These are phyloP conservation scores for Hygrocybe coccinea DNA, from an alignment of 768 basidiomycete genomes.

Conservation along the genomic window DNA sequence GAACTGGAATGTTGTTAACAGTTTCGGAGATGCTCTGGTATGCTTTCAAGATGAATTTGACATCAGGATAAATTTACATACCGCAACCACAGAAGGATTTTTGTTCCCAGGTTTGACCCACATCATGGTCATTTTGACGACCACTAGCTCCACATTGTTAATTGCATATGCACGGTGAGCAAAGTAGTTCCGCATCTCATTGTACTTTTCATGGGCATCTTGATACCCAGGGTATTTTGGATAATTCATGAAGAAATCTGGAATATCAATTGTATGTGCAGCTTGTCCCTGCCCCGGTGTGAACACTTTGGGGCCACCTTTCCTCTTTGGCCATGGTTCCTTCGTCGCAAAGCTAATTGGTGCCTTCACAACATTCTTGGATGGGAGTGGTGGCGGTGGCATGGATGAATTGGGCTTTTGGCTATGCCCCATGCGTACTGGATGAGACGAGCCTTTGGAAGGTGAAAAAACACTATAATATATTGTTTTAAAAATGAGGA, in stretches of 20 bases:
- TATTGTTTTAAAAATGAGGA: background rate
- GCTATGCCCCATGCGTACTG: background rate
- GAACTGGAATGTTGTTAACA: background rate
- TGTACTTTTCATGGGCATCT: background rate
- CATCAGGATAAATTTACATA: background rate
- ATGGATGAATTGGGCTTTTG: background rate
- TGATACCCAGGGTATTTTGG: background rate
- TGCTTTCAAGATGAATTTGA: background rate
- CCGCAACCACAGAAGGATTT: background rate
- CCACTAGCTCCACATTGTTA: background rate
- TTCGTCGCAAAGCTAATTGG: background rate
- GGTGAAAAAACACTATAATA: background rate
- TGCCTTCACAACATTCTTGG: background rate
- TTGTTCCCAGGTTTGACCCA: background rate
- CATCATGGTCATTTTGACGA: background rate
- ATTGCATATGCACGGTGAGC: background rate
- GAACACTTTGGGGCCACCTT: background rate
- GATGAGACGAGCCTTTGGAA: background rate
- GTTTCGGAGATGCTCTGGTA: slow-evolving; percentile 1
- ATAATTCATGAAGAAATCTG: background rate
- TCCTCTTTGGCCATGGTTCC: background rate
- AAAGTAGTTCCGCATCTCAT: background rate
- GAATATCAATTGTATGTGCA: background rate
- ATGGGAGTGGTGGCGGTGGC: background rate
- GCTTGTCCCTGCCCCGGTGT: background rate